Evolutionary conservation across 768 basidiomycete genomes (phyloP).

Genomic region (Fibroporia radiculosa): DNA sequence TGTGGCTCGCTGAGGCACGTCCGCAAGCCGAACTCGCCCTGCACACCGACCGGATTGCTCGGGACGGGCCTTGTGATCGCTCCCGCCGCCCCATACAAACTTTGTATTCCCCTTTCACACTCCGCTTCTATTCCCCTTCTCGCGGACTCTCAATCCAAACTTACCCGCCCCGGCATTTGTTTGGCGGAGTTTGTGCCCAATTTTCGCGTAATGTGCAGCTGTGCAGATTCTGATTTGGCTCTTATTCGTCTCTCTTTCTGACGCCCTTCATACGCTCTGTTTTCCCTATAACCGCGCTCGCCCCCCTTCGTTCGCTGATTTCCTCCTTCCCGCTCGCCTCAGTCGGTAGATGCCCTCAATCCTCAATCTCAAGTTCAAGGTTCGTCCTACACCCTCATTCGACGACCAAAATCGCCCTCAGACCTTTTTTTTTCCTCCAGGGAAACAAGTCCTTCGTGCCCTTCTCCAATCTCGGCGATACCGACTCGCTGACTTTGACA

Average conservation of each 20-base stretch:
- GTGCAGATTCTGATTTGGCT: not conserved
- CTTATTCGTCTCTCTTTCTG: conserved; percentile 1
- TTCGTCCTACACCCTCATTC: conserved; percentile 16
- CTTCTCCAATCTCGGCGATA: conserved; percentile 82
- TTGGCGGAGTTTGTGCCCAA: not conserved
- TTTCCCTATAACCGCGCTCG: conserved; percentile 11
- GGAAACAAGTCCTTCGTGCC: conserved; percentile 95
- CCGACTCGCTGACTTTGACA: conserved; percentile 79
- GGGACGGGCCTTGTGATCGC: conserved; percentile 12
- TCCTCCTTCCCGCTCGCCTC: conserved; percentile 8
- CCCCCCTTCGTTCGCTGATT: conserved; percentile 5
- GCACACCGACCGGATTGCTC: conserved; percentile 9
- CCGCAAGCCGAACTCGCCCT: conserved; percentile 6
- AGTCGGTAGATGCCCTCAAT: conserved; percentile 60
- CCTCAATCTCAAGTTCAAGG: conserved; percentile 84
- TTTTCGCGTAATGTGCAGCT: not conserved
- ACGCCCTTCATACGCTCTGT: conserved; percentile 7
- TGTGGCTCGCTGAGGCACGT: conserved; percentile 9
- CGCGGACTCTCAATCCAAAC: too few relatives aligned
- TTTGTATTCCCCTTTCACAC: too few relatives aligned
- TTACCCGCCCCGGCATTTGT: not conserved
- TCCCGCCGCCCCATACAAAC: too few relatives aligned
- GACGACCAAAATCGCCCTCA: conserved; percentile 8
- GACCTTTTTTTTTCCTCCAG: conserved; percentile 26
- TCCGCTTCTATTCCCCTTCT: too few relatives aligned